Percentiles rank a stretch among this genome's conserved stretches.
phyloP scores from a whole-genome alignment of 1,139 yeast genomes.

The Hyphopichia khmerensis region DNA sequence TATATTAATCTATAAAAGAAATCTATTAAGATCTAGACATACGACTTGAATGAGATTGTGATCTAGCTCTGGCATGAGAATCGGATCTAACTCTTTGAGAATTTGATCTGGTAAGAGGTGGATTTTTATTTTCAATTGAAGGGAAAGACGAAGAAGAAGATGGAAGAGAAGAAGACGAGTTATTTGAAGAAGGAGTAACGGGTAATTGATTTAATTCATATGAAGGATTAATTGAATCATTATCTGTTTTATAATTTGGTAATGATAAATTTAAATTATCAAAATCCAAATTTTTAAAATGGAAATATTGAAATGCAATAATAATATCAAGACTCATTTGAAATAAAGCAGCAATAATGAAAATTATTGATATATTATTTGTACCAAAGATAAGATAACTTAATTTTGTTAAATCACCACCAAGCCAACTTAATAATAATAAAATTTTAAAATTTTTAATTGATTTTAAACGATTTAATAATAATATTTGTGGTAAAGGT shows the following conservation, averaged over 20 bases:
- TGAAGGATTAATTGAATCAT: background rate
- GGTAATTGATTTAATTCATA: background rate
- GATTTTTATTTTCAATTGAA: background rate
- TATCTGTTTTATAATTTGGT: background rate
- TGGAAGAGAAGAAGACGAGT: background rate
- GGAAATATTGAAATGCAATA: conserved; percentile 72
- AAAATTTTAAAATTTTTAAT: conserved; percentile 79
- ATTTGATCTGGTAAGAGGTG: too few species aligned
- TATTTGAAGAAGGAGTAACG: background rate
- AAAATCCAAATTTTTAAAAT: conserved; percentile 37
- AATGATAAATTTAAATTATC: conserved; percentile 1
- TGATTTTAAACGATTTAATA: conserved; percentile 65
- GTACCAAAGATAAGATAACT: conserved; percentile 74
- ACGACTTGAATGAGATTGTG: background rate
- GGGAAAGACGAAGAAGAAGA: background rate
- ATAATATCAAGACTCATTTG: conserved; percentile 77
- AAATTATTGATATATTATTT: conserved; percentile 62
- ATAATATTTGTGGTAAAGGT: conserved; percentile 84
- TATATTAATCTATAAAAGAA: background rate
- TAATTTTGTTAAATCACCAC: conserved; percentile 82
- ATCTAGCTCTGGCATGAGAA: background rate
- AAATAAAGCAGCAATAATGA: conserved; percentile 74
- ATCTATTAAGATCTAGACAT: background rate
- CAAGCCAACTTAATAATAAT: conserved; percentile 77
- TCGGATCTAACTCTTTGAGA: background rate